phyloP scores from a whole-genome alignment of 305 asterid genomes.

The Lippia alba region DNA sequence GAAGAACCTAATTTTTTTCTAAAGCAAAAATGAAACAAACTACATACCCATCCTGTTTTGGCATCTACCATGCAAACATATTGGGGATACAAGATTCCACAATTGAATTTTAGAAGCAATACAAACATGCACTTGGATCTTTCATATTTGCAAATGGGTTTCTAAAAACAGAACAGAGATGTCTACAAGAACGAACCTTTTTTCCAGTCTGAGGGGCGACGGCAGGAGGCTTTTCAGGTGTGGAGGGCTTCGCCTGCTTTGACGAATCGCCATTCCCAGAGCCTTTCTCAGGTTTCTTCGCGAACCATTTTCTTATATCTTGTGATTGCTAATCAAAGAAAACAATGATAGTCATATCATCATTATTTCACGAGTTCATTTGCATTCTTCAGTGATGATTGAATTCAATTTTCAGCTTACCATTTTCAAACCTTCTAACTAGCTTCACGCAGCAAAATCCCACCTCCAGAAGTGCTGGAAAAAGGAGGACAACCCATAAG shows the following conservation, averaged over 20 bases:
- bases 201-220: conserved; percentile 49
- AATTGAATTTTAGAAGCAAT: conserved; percentile 15
- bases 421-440: conserved; percentile 36
- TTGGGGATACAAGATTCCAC: conserved; percentile 1
- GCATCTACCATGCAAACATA: conserved; percentile 3
- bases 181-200: conserved; percentile 40
- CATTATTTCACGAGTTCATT: background rate
- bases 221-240: conserved; percentile 57
- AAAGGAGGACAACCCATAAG: background rate
- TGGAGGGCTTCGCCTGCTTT: conserved; percentile 49
- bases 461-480: conserved; percentile 37
- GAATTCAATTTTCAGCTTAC: conserved; percentile 37
- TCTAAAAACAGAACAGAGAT: background rate
- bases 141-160: conserved; percentile 5
- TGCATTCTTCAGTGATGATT: background rate
- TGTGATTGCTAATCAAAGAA: conserved; percentile 57
- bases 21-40: background rate
- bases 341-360: conserved; percentile 19
- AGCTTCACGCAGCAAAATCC: conserved; percentile 30
- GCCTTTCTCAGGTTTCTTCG: conserved; percentile 71
- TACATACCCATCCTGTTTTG: background rate
- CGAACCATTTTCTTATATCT: conserved; percentile 96
- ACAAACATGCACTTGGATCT: conserved; percentile 23
- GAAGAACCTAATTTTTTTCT: background rate
- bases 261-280: conserved; percentile 57